These are phyloP conservation scores for Collybiopsis luxurians DNA, from an alignment of 768 basidiomycete species.

Conservation along the genomic window DNA sequence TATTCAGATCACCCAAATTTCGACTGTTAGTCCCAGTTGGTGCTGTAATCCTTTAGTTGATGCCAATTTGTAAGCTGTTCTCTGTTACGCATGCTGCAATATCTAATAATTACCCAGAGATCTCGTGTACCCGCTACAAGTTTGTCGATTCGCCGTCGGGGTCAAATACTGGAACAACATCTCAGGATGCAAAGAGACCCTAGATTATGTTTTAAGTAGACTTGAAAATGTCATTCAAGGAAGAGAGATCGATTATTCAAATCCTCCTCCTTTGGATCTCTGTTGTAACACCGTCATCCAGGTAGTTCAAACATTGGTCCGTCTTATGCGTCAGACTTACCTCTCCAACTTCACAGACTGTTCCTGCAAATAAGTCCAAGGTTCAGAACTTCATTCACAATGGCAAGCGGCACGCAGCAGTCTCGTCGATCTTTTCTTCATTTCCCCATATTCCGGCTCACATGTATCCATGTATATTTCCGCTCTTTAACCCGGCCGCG, in stretches of 20 bases:
- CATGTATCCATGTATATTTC: constrained; percentile 64
- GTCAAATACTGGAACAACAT: constrained; percentile 35
- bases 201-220: constrained; percentile 50
- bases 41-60: constrained; percentile 39
- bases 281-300: constrained; percentile 42
- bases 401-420: constrained; percentile 41
- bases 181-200: constrained; percentile 37
- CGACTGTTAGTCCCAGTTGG: constrained; percentile 72
- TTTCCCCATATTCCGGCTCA: constrained; percentile 57
- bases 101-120: constrained; percentile 29
- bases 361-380: constrained; percentile 13
- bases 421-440: constrained; percentile 28
- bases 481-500: constrained; percentile 70
- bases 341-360: not conserved
- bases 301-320: constrained; percentile 30
- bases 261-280: constrained; percentile 57
- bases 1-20: constrained; percentile 55
- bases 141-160: constrained; percentile 41
- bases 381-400: constrained; percentile 46
- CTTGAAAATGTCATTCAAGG: constrained; percentile 52
- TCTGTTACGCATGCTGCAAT: not conserved
- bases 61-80: constrained; percentile 39
- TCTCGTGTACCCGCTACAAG: constrained; percentile 44
- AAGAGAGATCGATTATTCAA: constrained; percentile 28
- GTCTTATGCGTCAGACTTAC: constrained; percentile 13